Percentiles rank a stretch among this genome's conserved stretches.
Evolutionary conservation across 768 basidiomycete species (phyloP).

Genomic region (Phanerochaete carnosa): DNA sequence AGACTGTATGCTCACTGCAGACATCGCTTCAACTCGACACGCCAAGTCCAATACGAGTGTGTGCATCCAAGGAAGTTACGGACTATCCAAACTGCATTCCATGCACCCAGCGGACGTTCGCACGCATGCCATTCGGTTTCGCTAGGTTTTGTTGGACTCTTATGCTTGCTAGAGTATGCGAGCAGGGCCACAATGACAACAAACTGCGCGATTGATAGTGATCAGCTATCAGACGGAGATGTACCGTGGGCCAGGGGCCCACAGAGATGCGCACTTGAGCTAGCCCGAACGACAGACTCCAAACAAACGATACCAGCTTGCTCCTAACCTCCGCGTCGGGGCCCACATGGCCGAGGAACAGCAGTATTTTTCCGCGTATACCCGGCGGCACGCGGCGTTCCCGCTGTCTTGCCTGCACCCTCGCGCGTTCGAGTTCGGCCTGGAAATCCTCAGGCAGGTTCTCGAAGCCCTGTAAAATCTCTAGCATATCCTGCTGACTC

Average conservation of each 20-base stretch:
- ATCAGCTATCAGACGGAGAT: not conserved
- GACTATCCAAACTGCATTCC: conserved; percentile 64
- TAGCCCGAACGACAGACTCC: conserved; percentile 47
- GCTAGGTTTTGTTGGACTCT: conserved; percentile 39
- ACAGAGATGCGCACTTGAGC: conserved; percentile 42
- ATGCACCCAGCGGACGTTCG: conserved; percentile 59
- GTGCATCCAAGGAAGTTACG: conserved; percentile 46
- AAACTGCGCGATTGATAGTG: conserved; percentile 36
- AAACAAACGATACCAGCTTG: conserved; percentile 49
- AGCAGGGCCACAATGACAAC: conserved; percentile 49
- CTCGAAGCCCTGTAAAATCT: not conserved
- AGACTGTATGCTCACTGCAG: not conserved
- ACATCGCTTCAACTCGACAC: not conserved
- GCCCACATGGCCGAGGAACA: conserved; percentile 49
- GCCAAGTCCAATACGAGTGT: conserved; percentile 57
- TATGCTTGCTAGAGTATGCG: conserved; percentile 40
- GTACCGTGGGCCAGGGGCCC: not conserved
- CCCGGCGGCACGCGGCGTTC: conserved; percentile 6
- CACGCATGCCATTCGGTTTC: conserved; percentile 62
- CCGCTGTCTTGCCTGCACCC: not conserved
- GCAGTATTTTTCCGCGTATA: conserved; percentile 21
- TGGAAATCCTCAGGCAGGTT: not conserved
- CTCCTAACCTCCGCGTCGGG: conserved; percentile 49
- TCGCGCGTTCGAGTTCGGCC: not conserved
- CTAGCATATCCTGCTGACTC: not conserved